phyloP scores from a whole-genome alignment of 1,284 basidiomycete genomes.

The Spongispora temasekensis region DNA sequence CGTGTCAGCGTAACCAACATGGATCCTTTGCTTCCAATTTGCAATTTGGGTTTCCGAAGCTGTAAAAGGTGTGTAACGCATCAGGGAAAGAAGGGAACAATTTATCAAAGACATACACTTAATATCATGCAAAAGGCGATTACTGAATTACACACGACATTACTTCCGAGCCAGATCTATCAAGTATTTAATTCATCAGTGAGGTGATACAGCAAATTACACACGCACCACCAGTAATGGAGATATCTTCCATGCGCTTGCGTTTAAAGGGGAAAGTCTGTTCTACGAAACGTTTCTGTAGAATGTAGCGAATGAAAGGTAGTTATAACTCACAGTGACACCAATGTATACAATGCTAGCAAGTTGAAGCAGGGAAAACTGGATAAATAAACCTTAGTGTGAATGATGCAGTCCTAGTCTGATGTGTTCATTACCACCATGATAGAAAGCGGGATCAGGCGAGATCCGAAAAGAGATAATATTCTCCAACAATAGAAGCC shows the following conservation, averaged over 20 bases:
- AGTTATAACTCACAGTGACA: background rate
- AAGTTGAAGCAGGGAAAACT: conserved; percentile 18
- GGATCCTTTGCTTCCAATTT: conserved; percentile 5
- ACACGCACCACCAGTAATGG: conserved; percentile 5
- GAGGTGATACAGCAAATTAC: accelerated
- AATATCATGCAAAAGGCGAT: conserved; percentile 26
- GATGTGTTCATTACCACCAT: conserved; percentile 8
- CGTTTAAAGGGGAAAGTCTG: background rate
- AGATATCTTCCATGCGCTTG: background rate
- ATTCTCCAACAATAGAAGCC: conserved; percentile 21
- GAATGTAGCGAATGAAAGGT: background rate
- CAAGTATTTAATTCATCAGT: background rate
- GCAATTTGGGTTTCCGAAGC: conserved; percentile 17
- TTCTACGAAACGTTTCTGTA: conserved; percentile 2
- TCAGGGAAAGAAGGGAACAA: background rate
- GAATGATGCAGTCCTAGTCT: background rate
- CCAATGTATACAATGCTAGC: conserved; percentile 8
- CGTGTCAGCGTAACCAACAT: conserved; percentile 19
- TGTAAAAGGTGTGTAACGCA: background rate
- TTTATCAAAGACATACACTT: conserved; percentile 10
- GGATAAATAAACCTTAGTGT: background rate
- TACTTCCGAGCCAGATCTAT: conserved; percentile 29
- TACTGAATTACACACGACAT: conserved; percentile 17
- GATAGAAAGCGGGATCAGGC: conserved; percentile 5
- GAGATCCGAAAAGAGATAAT: conserved; percentile 4